Base-by-base conservation (phyloP, 495 filamentous ascomycete genomes). In the Aspergillus ellipticus region DNA sequence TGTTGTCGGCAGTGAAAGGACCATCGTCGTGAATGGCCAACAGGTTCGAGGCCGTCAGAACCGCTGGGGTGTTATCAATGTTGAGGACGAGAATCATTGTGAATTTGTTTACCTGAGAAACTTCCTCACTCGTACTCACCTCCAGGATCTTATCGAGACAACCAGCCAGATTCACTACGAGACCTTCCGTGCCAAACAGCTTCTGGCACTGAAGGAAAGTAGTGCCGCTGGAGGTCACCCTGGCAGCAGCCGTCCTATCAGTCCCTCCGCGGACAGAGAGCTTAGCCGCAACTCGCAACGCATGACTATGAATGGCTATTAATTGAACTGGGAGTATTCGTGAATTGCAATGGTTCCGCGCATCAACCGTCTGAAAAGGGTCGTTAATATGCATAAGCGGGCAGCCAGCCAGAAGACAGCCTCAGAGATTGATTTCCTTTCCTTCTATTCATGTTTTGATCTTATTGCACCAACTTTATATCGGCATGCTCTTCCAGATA, bases 161-260 rank as follows among this genome's bases (percentile, higher is more conserved):
- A 99, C 94, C n/a, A 96, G 92, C 61, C 94, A 97, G 79, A 99
- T 97, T 75, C 94, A 99, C 80, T 99, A 99, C 79, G 94, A 99
- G 81, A 95, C 90, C 49, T 99, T 97, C 92, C 93, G 94, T 75
- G 93, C 94, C 61, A 99, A 97, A 84, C 95, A 99, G 75, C 80
- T 99, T 65, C 74, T 99, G 62, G 94, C 94, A 48, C 82, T 99
- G 64, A 97, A 97, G 84, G 94, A 99, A 80, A 94, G 88, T 79
- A 96, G 90, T 70, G 90, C 89, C 56, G 89, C 89, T 53, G 82
- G 81, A 56, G 85, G 87, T 61, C 86, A 89, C 72, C 74, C 74
- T 50, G 68, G 67, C 59, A 86, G 89, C 60, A 94, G 90, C 79
- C 81, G 94, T 69, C 94, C 94, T 57, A 98, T 98, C 78, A 92